These are phyloP conservation scores for Boletus pseudopeckii DNA, from an alignment of 768 basidiomycete species.

Conservation along the genomic window DNA sequence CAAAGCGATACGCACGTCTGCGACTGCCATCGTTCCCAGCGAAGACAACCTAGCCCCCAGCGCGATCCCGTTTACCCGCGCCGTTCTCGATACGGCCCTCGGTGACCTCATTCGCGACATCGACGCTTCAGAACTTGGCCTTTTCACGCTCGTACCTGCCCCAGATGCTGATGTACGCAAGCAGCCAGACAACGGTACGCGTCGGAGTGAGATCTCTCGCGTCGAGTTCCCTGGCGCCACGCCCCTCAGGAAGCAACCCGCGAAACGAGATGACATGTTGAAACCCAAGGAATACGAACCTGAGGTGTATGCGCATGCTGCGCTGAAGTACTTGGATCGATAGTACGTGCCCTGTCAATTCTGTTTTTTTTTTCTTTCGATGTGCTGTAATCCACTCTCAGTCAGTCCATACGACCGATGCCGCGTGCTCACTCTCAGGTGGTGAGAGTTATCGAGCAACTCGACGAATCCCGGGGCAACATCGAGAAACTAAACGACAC, in stretches of 20 bases:
- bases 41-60: conserved; percentile 14
- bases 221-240: conserved; percentile 69
- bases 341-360: conserved; percentile 50
- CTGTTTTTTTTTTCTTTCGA: not conserved
- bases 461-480: conserved; percentile 36
- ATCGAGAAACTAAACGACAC: conserved; percentile 35
- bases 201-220: conserved; percentile 51
- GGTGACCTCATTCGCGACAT: conserved; percentile 79
- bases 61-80: conserved; percentile 50
- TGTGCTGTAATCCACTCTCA: conserved; percentile 34
- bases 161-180: conserved; percentile 32
- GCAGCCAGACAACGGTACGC: conserved; percentile 21
- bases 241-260: conserved; percentile 51
- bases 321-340: conserved; percentile 70
- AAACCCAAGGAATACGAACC: conserved; percentile 53
- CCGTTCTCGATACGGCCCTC: conserved; percentile 59
- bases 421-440: conserved; percentile 45
- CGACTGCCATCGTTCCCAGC: conserved; percentile 30
- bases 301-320: conserved; percentile 73
- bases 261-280: conserved; percentile 36
- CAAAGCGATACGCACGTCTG: conserved; percentile 47
- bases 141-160: conserved; percentile 57
- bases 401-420: conserved; percentile 48
- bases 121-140: conserved; percentile 73
- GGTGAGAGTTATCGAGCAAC: conserved; percentile 35